Evolutionary conservation across 495 filamentous ascomycete genomes (phyloP), one percentile per base, ranked within the genome.

Genomic region (Lasiosphaeria hispida): DNA sequence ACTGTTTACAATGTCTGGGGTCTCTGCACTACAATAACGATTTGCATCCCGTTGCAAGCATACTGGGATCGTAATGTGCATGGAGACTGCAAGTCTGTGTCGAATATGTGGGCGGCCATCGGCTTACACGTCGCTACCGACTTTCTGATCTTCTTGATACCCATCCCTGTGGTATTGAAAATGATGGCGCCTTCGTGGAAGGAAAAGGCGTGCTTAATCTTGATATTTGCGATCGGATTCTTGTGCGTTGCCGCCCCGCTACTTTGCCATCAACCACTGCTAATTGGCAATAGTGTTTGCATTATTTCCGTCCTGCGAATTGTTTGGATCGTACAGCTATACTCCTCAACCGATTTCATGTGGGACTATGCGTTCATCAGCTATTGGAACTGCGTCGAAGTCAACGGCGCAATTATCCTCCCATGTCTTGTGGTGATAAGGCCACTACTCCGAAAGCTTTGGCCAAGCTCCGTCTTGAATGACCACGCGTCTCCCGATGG

Each of bases 251-350:
- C 17, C 6, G n/a, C n/a, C n/a, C n/a, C n/a, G n/a, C n/a, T n/a
- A n/a, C n/a, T n/a, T n/a, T n/a, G 37, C 13, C 2, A 15, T 10
- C 17, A 39, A 7, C 37, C 37, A 13, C 7, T 39, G 33, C 38
- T 36, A n/a, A 17, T 37, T 40, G 8, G 4, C 15, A 3, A 48
- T 15, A 67, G 64, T 10, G 69, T 71, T 14, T 72, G 69, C 39
- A 19, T 65, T n/a, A 52, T 70, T 1, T 72, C 70, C 30, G 30
- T 61, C 37, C 64, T 72, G 39, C 70, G 72, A 9, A 55, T 68
- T 5, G 14, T 61, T 30, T 48, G 44, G 44, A 40, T 65, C 33
- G 40, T 34, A 4, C 15, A 37, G 8, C 19, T 35, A 11, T 11
- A 53, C 43, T 10, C 33, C 33, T 77, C 70, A 58, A 60, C 11